Conservation (phyloP, 2,329 filamentous ascomycete species). For the Sclerotinia nivalis region DNA sequence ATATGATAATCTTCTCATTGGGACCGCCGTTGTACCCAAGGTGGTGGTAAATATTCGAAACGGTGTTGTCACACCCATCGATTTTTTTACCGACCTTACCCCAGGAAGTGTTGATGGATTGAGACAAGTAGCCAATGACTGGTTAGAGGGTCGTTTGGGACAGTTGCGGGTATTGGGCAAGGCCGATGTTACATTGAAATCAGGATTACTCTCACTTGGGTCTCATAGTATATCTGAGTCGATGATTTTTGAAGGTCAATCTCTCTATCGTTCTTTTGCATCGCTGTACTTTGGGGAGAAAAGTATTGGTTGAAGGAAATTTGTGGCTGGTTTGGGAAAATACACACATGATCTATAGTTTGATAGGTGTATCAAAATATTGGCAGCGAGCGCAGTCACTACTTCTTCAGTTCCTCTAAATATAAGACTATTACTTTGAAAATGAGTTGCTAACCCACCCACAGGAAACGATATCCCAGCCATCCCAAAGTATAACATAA, state of each 20-base stretch:
- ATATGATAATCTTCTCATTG: conserved; percentile 75
- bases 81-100: conserved; percentile 74
- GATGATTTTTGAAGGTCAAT: conserved; percentile 80
- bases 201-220: conserved; percentile 77
- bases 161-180: conserved; percentile 71
- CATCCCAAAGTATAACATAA: conserved; percentile 81
- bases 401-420: background rate
- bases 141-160: conserved; percentile 76
- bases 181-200: conserved; percentile 71
- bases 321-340: conserved; percentile 24
- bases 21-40: conserved; percentile 73
- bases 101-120: conserved; percentile 78
- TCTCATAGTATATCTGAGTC: conserved; percentile 73
- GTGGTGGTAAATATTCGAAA: conserved; percentile 76
- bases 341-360: conserved; percentile 26
- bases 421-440: background rate
- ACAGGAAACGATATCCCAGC: conserved; percentile 69
- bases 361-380: conserved; percentile 29
- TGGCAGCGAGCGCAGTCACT: conserved; percentile 9
- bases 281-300: conserved; percentile 64
- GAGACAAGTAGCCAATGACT: conserved; percentile 80
- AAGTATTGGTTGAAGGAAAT: conserved; percentile 42
- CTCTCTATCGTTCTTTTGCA: conserved; percentile 64
- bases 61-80: conserved; percentile 72
- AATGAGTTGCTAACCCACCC: conserved; percentile 31